Evolutionary conservation across 2,329 filamentous ascomycete genomes (phyloP).

Genomic region (Aspergillus tamarii): DNA sequence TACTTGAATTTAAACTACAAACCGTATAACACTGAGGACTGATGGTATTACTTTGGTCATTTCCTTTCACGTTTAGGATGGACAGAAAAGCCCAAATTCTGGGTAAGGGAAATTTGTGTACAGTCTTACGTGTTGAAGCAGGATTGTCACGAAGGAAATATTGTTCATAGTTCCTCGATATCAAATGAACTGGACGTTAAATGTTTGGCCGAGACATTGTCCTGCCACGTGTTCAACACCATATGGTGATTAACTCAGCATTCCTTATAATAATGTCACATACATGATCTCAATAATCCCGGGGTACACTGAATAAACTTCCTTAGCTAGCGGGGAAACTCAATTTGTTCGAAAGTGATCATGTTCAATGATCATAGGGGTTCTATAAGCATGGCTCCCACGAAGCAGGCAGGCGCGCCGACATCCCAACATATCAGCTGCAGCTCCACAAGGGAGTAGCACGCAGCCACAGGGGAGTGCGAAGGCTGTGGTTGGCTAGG

Average conservation of each 20-base stretch:
- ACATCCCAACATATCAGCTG: background rate
- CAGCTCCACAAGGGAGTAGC: background rate
- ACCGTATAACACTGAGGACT: no score
- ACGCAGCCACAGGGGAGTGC: background rate
- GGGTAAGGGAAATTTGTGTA: no score
- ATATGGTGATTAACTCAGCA: background rate
- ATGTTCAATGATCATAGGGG: background rate
- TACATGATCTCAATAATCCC: background rate
- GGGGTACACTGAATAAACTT: no score
- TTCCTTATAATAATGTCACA: background rate
- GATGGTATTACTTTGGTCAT: no score
- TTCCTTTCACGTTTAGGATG: no score
- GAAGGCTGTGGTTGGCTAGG: background rate
- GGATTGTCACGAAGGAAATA: background rate
- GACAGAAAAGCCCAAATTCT: no score
- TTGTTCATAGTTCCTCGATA: no score
- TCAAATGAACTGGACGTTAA: background rate
- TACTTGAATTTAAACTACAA: no score
- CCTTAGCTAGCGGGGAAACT: background rate
- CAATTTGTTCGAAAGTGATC: background rate
- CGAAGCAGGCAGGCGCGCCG: background rate
- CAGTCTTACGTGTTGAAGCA: no score
- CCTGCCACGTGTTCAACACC: background rate
- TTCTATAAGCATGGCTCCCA: background rate
- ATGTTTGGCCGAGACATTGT: background rate